Evolutionary conservation across 495 filamentous ascomycete genomes (phyloP).

Genomic region (Sporormia fimetaria): DNA sequence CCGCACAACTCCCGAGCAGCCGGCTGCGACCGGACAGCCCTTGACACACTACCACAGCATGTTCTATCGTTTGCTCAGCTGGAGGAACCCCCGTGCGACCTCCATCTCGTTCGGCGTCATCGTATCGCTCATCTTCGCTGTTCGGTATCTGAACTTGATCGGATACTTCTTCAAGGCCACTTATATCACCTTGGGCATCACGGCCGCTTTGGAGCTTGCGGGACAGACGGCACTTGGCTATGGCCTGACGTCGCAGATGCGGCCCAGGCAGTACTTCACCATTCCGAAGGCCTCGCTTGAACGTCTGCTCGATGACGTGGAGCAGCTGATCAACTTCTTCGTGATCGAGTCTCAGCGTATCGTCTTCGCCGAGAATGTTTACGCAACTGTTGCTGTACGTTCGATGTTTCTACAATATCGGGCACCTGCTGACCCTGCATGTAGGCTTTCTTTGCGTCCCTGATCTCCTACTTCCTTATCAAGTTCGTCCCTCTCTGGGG

Average conservation of each 20-base stretch:
- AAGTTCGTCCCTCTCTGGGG: constrained; percentile 93
- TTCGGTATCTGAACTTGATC: constrained; percentile 79
- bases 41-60: constrained; percentile 95
- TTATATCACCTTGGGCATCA: constrained; percentile 59
- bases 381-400: constrained; percentile 69
- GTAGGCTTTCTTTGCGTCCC: constrained; percentile 66
- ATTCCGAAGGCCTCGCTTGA: constrained; percentile 77
- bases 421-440: constrained; percentile 20
- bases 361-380: constrained; percentile 85
- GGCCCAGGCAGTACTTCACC: constrained; percentile 86
- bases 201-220: constrained; percentile 61
- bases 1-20: constrained; percentile 54
- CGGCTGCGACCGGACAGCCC: constrained; percentile 71
- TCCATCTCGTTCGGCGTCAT: constrained; percentile 66
- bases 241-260: constrained; percentile 74
- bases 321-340: constrained; percentile 94
- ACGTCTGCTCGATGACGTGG: constrained; percentile 64
- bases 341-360: constrained; percentile 93
- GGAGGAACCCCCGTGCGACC: constrained; percentile 68
- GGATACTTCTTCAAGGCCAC: constrained; percentile 80
- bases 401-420: constrained; percentile 4
- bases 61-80: constrained; percentile 80
- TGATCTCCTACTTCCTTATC: constrained; percentile 85
- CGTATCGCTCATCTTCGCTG: constrained; percentile 72
- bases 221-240: constrained; percentile 65